These are phyloP conservation scores for Hymenoscyphus albidus DNA, from an alignment of 2,329 filamentous ascomycete genomes.

Conservation along the genomic window DNA sequence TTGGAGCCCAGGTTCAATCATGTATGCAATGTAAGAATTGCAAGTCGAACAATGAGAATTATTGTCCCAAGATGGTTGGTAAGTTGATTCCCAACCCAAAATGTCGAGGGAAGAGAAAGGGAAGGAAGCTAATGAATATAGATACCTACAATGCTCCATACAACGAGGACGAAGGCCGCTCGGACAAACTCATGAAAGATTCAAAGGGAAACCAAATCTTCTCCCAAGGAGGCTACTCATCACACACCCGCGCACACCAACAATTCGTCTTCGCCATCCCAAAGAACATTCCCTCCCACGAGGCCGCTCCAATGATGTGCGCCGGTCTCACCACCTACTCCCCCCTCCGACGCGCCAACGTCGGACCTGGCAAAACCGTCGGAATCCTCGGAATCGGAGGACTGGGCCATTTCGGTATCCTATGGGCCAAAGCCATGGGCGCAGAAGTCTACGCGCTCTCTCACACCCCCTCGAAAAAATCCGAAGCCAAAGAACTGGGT, in stretches of 20 bases:
- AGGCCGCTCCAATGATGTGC: constrained; percentile 66
- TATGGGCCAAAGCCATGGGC: constrained; percentile 66
- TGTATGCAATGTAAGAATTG: constrained; percentile 44
- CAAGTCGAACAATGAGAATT: constrained; percentile 28
- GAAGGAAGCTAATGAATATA: neutral
- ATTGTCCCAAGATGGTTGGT: constrained; percentile 27
- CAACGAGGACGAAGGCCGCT: constrained; percentile 23
- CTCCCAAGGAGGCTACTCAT: constrained; percentile 29
- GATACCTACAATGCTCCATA: constrained; percentile 26
- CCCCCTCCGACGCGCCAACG: constrained; percentile 47
- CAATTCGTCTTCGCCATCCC: constrained; percentile 59
- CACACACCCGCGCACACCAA: constrained; percentile 46
- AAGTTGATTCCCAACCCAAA: neutral
- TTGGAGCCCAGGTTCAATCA: constrained; percentile 49
- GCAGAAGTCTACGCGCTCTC: constrained; percentile 65
- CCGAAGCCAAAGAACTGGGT: constrained; percentile 56
- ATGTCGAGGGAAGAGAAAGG: neutral
- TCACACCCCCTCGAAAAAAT: constrained; percentile 53
- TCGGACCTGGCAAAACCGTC: constrained; percentile 52
- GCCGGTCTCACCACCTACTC: constrained; percentile 63
- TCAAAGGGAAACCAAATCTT: constrained; percentile 23
- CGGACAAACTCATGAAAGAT: constrained; percentile 24
- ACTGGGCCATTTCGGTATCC: constrained; percentile 66
- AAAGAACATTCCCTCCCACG: constrained; percentile 45
- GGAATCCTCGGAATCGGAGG: constrained; percentile 71